These are phyloP conservation scores for Aspergillus olivimuriae DNA, from an alignment of 495 filamentous ascomycete genomes.

Conservation along the genomic window DNA sequence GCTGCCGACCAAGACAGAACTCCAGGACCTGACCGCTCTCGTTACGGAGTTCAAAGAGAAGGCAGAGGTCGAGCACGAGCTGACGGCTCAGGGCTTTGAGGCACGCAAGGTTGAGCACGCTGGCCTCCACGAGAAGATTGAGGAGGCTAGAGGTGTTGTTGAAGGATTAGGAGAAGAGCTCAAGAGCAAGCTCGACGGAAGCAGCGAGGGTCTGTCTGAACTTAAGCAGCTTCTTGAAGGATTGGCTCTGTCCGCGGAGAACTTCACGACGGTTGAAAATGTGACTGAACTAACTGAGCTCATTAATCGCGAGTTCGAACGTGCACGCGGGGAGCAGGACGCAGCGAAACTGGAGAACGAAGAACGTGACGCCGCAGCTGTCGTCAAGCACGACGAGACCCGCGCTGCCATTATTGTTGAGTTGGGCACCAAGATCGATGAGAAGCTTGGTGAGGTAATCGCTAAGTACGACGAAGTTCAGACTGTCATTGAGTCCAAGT, in stretches of 20 bases:
- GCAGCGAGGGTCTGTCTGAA: conserved; percentile 47
- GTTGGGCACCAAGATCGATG: conserved; percentile 63
- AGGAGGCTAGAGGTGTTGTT: conserved; percentile 50
- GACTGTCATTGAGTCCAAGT: conserved; percentile 59
- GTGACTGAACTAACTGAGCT: conserved; percentile 76
- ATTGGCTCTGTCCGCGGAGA: conserved; percentile 54
- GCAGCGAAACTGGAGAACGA: conserved; percentile 67
- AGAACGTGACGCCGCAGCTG: conserved; percentile 62
- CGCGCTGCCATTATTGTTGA: conserved; percentile 51
- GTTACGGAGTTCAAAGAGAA: conserved; percentile 66
- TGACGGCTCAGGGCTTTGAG: conserved; percentile 73
- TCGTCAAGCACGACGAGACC: conserved; percentile 63
- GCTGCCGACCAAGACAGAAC: conserved; percentile 55
- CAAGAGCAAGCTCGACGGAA: conserved; percentile 54
- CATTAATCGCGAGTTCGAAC: conserved; percentile 76
- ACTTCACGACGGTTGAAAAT: conserved; percentile 51
- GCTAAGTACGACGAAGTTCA: conserved; percentile 80
- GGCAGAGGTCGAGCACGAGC: conserved; percentile 60
- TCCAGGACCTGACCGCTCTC: conserved; percentile 59
- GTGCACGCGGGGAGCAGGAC: conserved; percentile 60
- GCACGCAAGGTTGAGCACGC: conserved; percentile 64
- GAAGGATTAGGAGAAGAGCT: conserved; percentile 61
- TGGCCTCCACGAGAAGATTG: conserved; percentile 51
- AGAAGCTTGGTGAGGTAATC: conserved; percentile 69
- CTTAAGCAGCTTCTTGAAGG: conserved; percentile 56